Evolutionary conservation across 2,329 filamentous ascomycete species (phyloP), one percentile per base, ranked within the genome.

Genomic region (Dactylellina drechsleri): DNA sequence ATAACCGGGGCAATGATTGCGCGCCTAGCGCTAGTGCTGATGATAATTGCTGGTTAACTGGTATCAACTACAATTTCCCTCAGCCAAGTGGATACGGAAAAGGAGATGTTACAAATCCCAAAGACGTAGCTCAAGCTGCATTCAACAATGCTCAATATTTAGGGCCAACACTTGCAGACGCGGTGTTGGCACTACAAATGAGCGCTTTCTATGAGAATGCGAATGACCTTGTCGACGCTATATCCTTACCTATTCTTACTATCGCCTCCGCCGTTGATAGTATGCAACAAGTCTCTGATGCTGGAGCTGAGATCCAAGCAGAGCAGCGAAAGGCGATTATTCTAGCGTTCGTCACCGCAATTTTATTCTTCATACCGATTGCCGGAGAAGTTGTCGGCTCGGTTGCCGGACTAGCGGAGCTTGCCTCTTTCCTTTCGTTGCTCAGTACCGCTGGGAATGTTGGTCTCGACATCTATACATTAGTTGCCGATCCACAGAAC

Each of bases 261-360:
- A 57, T 57, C 16, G 53, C 53, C 4, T 28, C 6, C 1, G 53
- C 53, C 1, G 53, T 57, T 8, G 53, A 57, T 4, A 57, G 10
- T 28, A 57, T 57, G 53, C 6, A 57, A 23, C 5, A 57, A 23
- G 53, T 31, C 10, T 16, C 13, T 0, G 53, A 57, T 8, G 28
- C 28, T 12, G 53, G 53, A 7, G 28, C 40, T 28, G 15, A 57
- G 28, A 40, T 57, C 4, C 28, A 57, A 41, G 28, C 40, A 23
- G 31, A 40, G 7, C 40, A 57, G 53, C 13, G 53, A 12, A 57
- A 57, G 31, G 53, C 53, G 4, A 57, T 31, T 10, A 57, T 57
- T 41, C 8, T 57, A n/a, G 28, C 28, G 1, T 57, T 57, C 31
- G 12, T 57, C n/a, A 57, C 53, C 7, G 53, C 53, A 6, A 40